Evolutionary conservation across 345 rosid species (phyloP), one percentile per base, ranked within the genome.

Genomic region (Citrus medica): DNA sequence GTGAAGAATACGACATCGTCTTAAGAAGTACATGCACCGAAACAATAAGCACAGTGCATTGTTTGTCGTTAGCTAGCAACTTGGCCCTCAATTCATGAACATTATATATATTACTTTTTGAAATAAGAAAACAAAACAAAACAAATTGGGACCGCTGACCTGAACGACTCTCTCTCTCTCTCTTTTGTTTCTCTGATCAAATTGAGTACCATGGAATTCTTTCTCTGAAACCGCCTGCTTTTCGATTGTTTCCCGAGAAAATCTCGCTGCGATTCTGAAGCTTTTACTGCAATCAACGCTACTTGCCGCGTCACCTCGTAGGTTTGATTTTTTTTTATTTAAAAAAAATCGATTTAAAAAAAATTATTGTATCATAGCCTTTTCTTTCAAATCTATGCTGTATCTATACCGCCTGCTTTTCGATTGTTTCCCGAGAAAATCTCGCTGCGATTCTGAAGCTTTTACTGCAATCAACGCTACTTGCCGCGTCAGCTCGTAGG

Each of bases 251-350:
- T 78, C 73, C 76, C 58, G 62, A 64, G 73, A n/a, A 53, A 68
- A 74, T 78, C 77, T 70, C 56, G 46, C 42, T 22, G 62, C 42
- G 76, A 63, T 74, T 74, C 73, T 78, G 27, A 75, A 53, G 58
- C 69, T 69, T 70, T 56, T 22, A 8, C 61, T 28, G 17, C 72
- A 63, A 73, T 53, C 75, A 63, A 60, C 55, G 42, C 70, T 73
- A 60, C 83, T 81, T 78, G 80, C 74, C 71, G 75, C 78, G 78
- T 27, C 75, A 64, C 42, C 30, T 63, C 67, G 8, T 58, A 38
- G 21, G 78, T 78, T 37, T 61, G 78, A 77, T 35, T 14, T 24
- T 76, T 28, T 21, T 21, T 9, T 21, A 14, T 46, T 32, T 32
- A 32, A 32, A 32, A 42, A 42, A 40, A 42, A 2, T 0, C 0